A percentile compares a stretch with the other conserved stretches of the same genome.
Conservation (phyloP, 768 basidiomycete genomes). For the Scleroderma bovista region DNA sequence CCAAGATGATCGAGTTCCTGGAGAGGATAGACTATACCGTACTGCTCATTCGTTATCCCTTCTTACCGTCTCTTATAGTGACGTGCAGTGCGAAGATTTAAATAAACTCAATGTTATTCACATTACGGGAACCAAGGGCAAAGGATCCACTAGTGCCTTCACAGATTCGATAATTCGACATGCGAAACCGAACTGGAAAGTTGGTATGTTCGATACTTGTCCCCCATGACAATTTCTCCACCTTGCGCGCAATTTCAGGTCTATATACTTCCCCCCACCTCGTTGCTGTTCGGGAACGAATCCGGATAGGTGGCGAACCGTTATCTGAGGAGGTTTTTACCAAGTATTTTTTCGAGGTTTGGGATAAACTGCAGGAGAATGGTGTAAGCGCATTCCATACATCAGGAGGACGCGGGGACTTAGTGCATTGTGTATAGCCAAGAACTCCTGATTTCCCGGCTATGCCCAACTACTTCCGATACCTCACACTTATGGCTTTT, state of each 20-base stretch:
- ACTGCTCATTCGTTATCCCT: constrained; percentile 19
- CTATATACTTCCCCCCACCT: constrained; percentile 97
- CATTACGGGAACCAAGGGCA: constrained; percentile 97
- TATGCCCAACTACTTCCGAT: constrained; percentile 94
- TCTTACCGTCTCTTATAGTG: constrained; percentile 8
- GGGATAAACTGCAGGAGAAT: constrained; percentile 76
- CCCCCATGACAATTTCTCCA: background rate
- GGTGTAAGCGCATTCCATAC: constrained; percentile 38
- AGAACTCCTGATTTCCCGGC: constrained; percentile 41
- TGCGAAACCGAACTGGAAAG: constrained; percentile 65
- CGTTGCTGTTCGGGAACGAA: constrained; percentile 93
- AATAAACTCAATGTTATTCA: constrained; percentile 91
- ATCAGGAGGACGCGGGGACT: background rate
- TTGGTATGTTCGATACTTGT: constrained; percentile 47
- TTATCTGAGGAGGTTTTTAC: constrained; percentile 86
- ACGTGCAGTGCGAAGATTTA: constrained; percentile 65
- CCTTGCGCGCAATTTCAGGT: constrained; percentile 41
- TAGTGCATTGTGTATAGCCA: constrained; percentile 36
- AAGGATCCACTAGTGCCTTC: constrained; percentile 96
- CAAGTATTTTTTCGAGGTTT: constrained; percentile 92
- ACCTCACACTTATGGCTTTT: constrained; percentile 86
- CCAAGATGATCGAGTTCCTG: constrained; percentile 89
- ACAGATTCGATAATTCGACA: constrained; percentile 80
- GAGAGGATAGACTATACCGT: constrained; percentile 83
- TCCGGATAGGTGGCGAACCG: constrained; percentile 90